Evolutionary conservation across 2,329 filamentous ascomycete species (phyloP).

Genomic region (Aspergillus sergii): DNA sequence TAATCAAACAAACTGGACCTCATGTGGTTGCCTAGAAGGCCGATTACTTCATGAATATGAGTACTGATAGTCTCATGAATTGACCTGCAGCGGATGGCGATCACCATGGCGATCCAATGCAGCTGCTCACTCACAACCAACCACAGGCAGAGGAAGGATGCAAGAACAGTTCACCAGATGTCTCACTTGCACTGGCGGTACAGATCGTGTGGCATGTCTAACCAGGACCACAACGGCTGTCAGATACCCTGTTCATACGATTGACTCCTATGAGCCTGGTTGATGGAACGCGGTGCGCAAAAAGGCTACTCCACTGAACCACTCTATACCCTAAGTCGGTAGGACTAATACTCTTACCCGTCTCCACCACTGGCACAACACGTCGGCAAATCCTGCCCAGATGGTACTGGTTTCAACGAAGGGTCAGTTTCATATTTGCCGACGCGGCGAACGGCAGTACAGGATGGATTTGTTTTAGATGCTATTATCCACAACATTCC

Average conservation of each 20-base stretch:
- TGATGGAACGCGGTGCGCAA: background rate
- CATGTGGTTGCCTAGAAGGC: background rate
- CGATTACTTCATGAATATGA: background rate
- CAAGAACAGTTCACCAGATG: background rate
- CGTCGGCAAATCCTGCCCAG: conserved; percentile 23
- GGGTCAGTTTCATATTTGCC: conserved; percentile 29
- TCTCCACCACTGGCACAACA: conserved; percentile 20
- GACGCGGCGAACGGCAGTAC: conserved; percentile 11
- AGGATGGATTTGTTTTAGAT: background rate
- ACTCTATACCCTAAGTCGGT: background rate
- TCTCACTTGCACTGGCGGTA: background rate
- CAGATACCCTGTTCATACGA: background rate
- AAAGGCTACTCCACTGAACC: background rate
- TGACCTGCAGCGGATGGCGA: background rate
- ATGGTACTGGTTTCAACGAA: conserved; percentile 9
- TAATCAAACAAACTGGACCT: background rate
- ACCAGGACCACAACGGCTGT: conserved; percentile 3
- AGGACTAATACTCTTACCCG: conserved; percentile 13
- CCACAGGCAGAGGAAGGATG: background rate
- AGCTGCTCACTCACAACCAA: background rate
- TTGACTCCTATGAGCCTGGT: background rate
- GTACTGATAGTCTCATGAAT: background rate
- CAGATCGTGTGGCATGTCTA: background rate
- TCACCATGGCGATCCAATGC: background rate
- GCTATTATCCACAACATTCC: conserved; percentile 2